These are phyloP conservation scores for Mytilinidion resinicola DNA, from an alignment of 495 filamentous ascomycete genomes.

Conservation along the genomic window DNA sequence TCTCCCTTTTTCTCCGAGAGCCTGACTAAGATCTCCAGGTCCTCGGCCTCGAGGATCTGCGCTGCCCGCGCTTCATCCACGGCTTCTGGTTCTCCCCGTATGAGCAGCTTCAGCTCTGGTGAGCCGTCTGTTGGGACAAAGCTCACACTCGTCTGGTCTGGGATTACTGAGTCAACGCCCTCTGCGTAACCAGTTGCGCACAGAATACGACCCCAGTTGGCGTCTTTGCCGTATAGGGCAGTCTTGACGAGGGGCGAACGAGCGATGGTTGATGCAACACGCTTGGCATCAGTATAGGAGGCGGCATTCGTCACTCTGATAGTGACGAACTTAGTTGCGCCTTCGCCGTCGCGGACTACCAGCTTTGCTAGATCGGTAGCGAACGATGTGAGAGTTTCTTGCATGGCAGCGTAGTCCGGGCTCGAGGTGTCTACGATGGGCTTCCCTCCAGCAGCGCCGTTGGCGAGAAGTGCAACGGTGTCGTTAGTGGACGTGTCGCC, in stretches of 20 bases:
- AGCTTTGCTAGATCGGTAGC: slow-evolving; percentile 80
- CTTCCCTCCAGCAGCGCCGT: slow-evolving; percentile 78
- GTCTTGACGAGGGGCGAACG: slow-evolving; percentile 94
- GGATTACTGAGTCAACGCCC: slow-evolving; percentile 57
- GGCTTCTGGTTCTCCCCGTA: slow-evolving; percentile 83
- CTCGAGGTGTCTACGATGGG: slow-evolving; percentile 42
- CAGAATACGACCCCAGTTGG: slow-evolving; percentile 96
- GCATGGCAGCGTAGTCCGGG: slow-evolving; percentile 60
- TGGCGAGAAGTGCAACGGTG: slow-evolving; percentile 87
- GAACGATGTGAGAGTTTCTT: slow-evolving; percentile 64
- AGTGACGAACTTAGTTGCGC: slow-evolving; percentile 96
- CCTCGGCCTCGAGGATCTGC: slow-evolving; percentile 76
- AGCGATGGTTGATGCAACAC: slow-evolving; percentile 80
- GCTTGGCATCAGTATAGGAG: slow-evolving; percentile 48
- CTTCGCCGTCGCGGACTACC: slow-evolving; percentile 93
- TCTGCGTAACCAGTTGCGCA: slow-evolving; percentile 91
- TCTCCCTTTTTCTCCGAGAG: slow-evolving; percentile 43
- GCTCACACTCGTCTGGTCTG: slow-evolving; percentile 82
- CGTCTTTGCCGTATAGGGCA: slow-evolving; percentile 91
- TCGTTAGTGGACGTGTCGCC: slow-evolving; percentile 97
- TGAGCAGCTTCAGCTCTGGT: slow-evolving; percentile 71
- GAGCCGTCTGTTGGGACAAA: slow-evolving; percentile 85
- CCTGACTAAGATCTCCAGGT: slow-evolving; percentile 41
- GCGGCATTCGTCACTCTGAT: slow-evolving; percentile 73
- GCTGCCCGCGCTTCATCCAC: slow-evolving; percentile 87